Evolutionary conservation across 352 stramenopile genomes (phyloP).

Genomic region (Thraustochytrium sp.): DNA sequence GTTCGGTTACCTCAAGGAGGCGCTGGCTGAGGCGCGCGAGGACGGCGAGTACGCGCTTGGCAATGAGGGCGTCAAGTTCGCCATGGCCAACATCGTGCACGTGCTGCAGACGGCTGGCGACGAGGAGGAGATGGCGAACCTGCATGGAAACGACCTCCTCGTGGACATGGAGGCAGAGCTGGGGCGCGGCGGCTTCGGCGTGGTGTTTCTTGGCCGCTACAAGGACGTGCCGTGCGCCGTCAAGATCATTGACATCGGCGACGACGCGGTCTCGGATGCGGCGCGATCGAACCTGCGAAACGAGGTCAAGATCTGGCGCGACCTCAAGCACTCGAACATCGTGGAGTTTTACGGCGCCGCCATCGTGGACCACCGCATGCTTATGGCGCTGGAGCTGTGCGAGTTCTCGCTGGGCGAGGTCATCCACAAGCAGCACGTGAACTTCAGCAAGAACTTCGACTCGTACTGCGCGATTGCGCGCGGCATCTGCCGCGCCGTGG

Average conservation of each 20-base stretch:
- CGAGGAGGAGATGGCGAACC: neutral
- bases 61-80: neutral
- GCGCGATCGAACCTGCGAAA: neutral
- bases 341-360: constrained; percentile 25
- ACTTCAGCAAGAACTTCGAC: constrained; percentile 30
- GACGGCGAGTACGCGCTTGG: neutral
- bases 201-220: neutral
- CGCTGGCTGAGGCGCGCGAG: neutral
- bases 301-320: neutral
- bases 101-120: neutral
- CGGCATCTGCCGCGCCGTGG: constrained; percentile 71
- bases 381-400: constrained; percentile 67
- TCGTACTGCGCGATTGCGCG: neutral
- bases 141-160: neutral
- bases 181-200: constrained; percentile 6
- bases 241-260: neutral
- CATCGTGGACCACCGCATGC: constrained; percentile 48
- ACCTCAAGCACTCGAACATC: constrained; percentile 21
- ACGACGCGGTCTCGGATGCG: neutral
- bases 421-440: constrained; percentile 53
- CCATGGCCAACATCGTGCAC: neutral
- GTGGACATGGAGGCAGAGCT: neutral
- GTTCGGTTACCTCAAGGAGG: neutral
- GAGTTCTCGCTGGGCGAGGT: constrained; percentile 58
- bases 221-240: neutral